Evolutionary conservation across 805 yeast species (phyloP).

Genomic region (Debaryomyces tyrocola): DNA sequence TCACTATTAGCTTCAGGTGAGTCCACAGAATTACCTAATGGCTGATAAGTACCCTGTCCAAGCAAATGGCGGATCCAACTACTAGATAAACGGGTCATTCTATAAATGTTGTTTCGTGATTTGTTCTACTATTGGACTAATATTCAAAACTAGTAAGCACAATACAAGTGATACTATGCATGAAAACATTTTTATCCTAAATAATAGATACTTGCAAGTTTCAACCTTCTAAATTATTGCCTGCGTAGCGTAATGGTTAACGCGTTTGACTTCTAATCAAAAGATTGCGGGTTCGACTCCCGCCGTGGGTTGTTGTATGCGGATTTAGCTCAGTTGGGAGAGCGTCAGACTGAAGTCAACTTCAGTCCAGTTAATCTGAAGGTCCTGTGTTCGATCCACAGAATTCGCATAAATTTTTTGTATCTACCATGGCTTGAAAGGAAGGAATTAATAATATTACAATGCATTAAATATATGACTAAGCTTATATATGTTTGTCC

Average conservation of each 20-base stretch:
- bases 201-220: too few relatives aligned
- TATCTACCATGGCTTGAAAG: not conserved
- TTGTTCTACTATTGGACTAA: too few relatives aligned
- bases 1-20: not conserved
- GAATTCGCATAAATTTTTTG: slow-evolving; percentile 19
- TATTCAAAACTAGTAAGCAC: too few relatives aligned
- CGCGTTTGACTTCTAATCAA: slow-evolving; percentile 69
- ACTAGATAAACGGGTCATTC: slow-evolving; percentile 2
- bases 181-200: too few relatives aligned
- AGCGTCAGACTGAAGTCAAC: slow-evolving; percentile 37
- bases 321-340: slow-evolving; percentile 40
- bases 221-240: not conserved
- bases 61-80: slow-evolving; percentile 11
- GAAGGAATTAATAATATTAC: not conserved
- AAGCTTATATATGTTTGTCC: not conserved
- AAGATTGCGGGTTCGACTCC: slow-evolving; percentile 67
- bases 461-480: not conserved
- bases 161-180: too few relatives aligned
- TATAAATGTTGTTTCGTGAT: not conserved
- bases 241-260: slow-evolving; percentile 62
- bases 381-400: slow-evolving; percentile 91
- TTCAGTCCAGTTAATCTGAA: slow-evolving; percentile 55
- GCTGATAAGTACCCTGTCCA: slow-evolving; percentile 7
- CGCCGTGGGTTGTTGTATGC: slow-evolving; percentile 38
- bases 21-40: slow-evolving; percentile 4